These are phyloP conservation scores for Sphaceloma murrayae DNA, from an alignment of 2,329 filamentous ascomycete genomes.

Conservation along the genomic window DNA sequence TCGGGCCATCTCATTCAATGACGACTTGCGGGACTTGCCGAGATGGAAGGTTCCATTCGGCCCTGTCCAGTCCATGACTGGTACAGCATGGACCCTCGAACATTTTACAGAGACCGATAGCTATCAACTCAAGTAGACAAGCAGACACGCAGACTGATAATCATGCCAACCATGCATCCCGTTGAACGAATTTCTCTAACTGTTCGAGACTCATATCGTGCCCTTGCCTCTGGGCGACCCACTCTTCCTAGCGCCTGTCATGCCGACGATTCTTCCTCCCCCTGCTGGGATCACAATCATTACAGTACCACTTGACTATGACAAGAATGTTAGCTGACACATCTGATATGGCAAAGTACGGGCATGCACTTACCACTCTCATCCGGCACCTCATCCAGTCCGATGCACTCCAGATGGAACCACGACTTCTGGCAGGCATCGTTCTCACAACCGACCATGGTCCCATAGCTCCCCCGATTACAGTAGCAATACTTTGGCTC, in stretches of 20 bases:
- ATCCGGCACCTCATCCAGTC: slow-evolving; percentile 49
- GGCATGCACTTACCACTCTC: slow-evolving; percentile 35
- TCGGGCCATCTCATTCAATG: slow-evolving; percentile 13
- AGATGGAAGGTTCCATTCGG: slow-evolving; percentile 13
- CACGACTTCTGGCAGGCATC: slow-evolving; percentile 55
- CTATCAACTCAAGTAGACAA: too few relatives aligned
- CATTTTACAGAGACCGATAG: background rate
- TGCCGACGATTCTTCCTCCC: slow-evolving; percentile 9
- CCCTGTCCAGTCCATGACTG: background rate
- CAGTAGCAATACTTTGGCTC: slow-evolving; percentile 58
- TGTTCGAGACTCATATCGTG: too few relatives aligned
- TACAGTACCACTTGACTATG: slow-evolving; percentile 23
- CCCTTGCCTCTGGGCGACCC: too few relatives aligned
- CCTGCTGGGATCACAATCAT: slow-evolving; percentile 19
- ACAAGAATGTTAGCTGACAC: slow-evolving; percentile 10
- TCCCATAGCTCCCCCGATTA: slow-evolving; percentile 54
- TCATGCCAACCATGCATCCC: too few relatives aligned
- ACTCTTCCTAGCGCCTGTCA: slow-evolving; percentile 9
- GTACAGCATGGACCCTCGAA: background rate
- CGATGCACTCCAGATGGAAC: slow-evolving; percentile 58
- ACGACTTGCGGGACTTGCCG: slow-evolving; percentile 10
- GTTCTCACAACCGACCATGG: slow-evolving; percentile 61
- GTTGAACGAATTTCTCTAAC: too few relatives aligned
- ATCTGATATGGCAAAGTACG: background rate
- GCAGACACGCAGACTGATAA: too few relatives aligned